Conservation (phyloP, 805 yeast genomes). For the Nakazawaea ishiwadae region DNA sequence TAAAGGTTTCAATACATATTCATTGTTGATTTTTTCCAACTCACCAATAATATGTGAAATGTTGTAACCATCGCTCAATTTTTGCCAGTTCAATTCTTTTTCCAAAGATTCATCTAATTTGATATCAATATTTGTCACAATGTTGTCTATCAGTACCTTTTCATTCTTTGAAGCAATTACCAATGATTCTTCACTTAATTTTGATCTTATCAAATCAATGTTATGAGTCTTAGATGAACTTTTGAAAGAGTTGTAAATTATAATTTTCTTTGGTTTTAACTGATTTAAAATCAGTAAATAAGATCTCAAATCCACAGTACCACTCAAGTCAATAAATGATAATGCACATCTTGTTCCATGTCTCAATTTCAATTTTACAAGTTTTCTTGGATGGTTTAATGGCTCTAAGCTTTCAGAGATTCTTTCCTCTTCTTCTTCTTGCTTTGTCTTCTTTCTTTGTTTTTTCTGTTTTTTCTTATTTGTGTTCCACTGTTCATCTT, state of each 20-base stretch:
- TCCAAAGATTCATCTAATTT: constrained; percentile 62
- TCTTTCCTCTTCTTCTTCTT: constrained; percentile 16
- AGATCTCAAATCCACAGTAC: constrained; percentile 81
- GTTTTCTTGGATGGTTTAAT: constrained; percentile 42
- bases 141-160: constrained; percentile 45
- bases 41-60: constrained; percentile 81
- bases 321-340: constrained; percentile 75
- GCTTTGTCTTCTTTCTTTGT: constrained; percentile 17
- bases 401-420: constrained; percentile 38
- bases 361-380: constrained; percentile 28
- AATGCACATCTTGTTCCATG: constrained; percentile 63
- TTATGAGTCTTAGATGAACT: constrained; percentile 11
- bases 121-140: constrained; percentile 52
- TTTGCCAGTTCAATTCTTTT: constrained; percentile 74
- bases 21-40: constrained; percentile 22
- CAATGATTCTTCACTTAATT: constrained; percentile 13
- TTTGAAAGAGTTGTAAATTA: constrained; percentile 41
- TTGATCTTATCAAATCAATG: neutral
- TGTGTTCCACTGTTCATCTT: constrained; percentile 32
- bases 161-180: constrained; percentile 32
- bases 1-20: constrained; percentile 8
- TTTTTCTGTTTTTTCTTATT: constrained; percentile 21
- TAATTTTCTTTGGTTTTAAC: constrained; percentile 70
- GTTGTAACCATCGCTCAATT: constrained; percentile 71
- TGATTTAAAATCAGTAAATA: constrained; percentile 71